Evolutionary conservation across 2,329 filamentous ascomycete genomes (phyloP).

Genomic region (Septoria petroselini): DNA sequence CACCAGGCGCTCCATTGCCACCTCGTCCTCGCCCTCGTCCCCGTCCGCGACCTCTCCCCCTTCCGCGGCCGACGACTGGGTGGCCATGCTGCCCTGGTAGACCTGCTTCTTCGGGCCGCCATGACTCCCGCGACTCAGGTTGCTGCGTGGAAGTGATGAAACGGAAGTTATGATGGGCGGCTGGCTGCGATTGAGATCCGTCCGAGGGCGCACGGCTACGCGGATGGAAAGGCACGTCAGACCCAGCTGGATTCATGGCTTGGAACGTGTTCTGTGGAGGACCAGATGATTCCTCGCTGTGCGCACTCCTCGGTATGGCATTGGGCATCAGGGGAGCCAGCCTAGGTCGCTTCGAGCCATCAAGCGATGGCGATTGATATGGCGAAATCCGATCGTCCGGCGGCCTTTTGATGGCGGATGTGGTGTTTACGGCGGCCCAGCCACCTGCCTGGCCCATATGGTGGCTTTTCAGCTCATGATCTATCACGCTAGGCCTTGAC

Average conservation of each 20-base stretch:
- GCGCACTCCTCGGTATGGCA: constrained; percentile 37
- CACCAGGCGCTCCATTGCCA: constrained; percentile 13
- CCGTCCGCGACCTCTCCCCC: constrained; percentile 40
- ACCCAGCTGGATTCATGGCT: constrained; percentile 11
- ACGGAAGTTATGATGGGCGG: constrained; percentile 30
- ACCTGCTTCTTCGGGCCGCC: constrained; percentile 29
- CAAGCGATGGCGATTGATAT: constrained; percentile 34
- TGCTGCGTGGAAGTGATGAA: constrained; percentile 37
- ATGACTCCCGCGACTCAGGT: constrained; percentile 33
- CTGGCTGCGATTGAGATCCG: constrained; percentile 31
- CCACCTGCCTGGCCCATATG: constrained; percentile 30
- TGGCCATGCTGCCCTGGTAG: constrained; percentile 9
- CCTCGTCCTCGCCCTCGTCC: constrained; percentile 43
- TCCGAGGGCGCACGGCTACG: constrained; percentile 37
- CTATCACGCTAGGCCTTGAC: constrained; percentile 25
- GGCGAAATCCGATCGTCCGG: constrained; percentile 37
- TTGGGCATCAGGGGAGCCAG: constrained; percentile 39
- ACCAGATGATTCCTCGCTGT: constrained; percentile 30
- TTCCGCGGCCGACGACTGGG: constrained; percentile 22
- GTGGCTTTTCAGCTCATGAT: constrained; percentile 21
- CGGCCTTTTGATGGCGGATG: constrained; percentile 42
- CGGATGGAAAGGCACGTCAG: constrained; percentile 19
- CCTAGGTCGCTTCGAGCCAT: constrained; percentile 47
- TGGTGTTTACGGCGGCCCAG: constrained; percentile 48
- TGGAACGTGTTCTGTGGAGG: constrained; percentile 21